Conservation (phyloP, 768 basidiomycete genomes). For the Ramaria rubella region DNA sequence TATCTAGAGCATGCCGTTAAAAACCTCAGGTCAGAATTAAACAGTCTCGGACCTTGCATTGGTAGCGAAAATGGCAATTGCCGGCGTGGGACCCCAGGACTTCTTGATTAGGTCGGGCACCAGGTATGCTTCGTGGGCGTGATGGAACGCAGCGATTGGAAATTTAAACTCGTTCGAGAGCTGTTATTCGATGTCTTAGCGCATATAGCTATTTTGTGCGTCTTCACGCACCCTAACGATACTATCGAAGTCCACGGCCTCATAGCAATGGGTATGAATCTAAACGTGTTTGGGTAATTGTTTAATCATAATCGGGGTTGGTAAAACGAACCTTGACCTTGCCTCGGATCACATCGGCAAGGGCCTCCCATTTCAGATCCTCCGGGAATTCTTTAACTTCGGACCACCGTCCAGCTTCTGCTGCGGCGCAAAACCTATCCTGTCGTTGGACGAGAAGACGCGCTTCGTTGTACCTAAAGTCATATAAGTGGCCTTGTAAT, state of each 20-base stretch:
- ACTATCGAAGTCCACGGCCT: constrained; percentile 27
- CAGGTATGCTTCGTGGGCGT: constrained; percentile 49
- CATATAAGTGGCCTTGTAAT: neutral
- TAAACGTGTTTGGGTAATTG: neutral
- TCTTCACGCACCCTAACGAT: constrained; percentile 18
- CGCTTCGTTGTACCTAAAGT: constrained; percentile 52
- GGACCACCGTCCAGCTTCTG: constrained; percentile 48
- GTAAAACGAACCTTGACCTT: constrained; percentile 28
- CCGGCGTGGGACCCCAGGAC: constrained; percentile 40
- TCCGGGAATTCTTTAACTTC: constrained; percentile 35
- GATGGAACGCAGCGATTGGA: constrained; percentile 30
- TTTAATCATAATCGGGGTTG: neutral
- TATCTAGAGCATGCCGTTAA: constrained; percentile 25
- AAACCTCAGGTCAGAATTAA: neutral
- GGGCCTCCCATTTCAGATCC: constrained; percentile 28
- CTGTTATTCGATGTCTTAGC: constrained; percentile 1
- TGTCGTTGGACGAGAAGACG: constrained; percentile 59
- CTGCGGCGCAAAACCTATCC: constrained; percentile 58
- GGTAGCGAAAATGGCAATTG: constrained; percentile 36
- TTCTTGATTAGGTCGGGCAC: constrained; percentile 37
- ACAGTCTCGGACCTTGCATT: constrained; percentile 33
- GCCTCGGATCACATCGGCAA: constrained; percentile 30
- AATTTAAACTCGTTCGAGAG: constrained; percentile 39
- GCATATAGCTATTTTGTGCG: neutral
- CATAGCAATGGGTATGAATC: constrained; percentile 33